Conservation (phyloP, 83 land plant species). For the Larix sibirica region DNA sequence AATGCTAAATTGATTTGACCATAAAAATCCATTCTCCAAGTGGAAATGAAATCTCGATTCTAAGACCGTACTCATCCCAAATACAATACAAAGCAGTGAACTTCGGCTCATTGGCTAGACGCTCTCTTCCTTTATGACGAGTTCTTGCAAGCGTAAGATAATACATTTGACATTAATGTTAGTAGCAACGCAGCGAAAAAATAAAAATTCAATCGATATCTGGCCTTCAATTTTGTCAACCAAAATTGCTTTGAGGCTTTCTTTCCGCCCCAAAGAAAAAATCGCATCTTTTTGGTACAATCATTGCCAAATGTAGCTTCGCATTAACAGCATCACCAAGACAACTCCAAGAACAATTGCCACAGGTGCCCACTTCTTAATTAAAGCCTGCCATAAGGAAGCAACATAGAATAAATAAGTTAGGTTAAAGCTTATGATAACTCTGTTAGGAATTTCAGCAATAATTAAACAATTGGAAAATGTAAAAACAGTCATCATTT, state of each 20-base stretch:
- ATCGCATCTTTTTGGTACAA: not conserved
- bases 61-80: not conserved
- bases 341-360: constrained; percentile 91
- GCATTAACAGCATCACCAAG: constrained; percentile 73
- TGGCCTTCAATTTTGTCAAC: no score
- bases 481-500: no score
- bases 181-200: not conserved
- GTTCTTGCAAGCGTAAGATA: not conserved
- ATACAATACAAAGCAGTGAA: not conserved
- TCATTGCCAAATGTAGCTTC: constrained; percentile 70
- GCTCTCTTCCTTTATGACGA: not conserved
- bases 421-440: not conserved
- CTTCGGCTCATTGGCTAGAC: not conserved
- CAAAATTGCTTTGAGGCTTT: not conserved
- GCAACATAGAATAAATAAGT: not conserved
- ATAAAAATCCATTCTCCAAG: no score
- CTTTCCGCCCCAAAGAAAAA: not conserved
- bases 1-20: no score
- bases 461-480: no score
- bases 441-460: no score
- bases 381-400: constrained; percentile 69
- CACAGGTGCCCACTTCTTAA: constrained; percentile 93
- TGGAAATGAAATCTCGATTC: not conserved
- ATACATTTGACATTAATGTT: not conserved
- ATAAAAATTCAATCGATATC: not conserved